Evolutionary conservation across 2,329 filamentous ascomycete genomes (phyloP).

Genomic region (Nemania sp.): DNA sequence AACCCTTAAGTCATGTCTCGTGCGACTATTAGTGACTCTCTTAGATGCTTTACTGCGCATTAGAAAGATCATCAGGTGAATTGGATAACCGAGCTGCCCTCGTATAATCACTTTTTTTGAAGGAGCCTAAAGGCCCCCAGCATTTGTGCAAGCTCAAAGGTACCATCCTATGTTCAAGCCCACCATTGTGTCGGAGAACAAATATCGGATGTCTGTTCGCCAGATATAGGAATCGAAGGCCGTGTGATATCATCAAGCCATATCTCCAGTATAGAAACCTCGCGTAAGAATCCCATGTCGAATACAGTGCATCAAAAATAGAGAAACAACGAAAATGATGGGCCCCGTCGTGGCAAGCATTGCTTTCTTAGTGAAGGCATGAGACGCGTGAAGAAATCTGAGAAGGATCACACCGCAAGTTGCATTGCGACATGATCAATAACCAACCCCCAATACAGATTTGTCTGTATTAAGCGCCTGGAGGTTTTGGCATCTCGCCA

Average conservation of each 20-base stretch:
- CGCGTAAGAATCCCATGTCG: constrained; percentile 5
- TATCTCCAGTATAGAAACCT: constrained; percentile 10
- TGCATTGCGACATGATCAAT: constrained; percentile 2
- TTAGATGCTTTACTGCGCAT: constrained; percentile 3
- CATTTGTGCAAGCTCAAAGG: background rate
- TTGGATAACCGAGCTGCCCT: constrained; percentile 2
- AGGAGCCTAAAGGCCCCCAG: background rate
- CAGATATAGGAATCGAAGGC: constrained; percentile 13
- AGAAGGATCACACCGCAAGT: background rate
- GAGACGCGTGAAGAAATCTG: constrained; percentile 15
- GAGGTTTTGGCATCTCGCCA: constrained; percentile 55
- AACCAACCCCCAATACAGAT: background rate
- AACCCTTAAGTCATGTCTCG: constrained; percentile 29
- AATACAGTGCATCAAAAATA: constrained; percentile 9
- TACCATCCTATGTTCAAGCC: background rate
- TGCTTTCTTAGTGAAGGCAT: constrained; percentile 17
- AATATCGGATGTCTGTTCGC: constrained; percentile 2
- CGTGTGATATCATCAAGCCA: constrained; percentile 21
- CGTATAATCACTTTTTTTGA: constrained; percentile 1
- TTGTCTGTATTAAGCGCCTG: constrained; percentile 51
- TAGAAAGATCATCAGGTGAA: background rate
- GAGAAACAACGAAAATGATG: constrained; percentile 14
- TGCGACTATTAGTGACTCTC: constrained; percentile 22
- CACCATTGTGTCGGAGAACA: background rate
- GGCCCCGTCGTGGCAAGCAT: constrained; percentile 9